A percentile compares a stretch with the other conserved stretches of the same genome.
Evolutionary conservation across 768 basidiomycete genomes (phyloP).

Genomic region (Suillus sp.): DNA sequence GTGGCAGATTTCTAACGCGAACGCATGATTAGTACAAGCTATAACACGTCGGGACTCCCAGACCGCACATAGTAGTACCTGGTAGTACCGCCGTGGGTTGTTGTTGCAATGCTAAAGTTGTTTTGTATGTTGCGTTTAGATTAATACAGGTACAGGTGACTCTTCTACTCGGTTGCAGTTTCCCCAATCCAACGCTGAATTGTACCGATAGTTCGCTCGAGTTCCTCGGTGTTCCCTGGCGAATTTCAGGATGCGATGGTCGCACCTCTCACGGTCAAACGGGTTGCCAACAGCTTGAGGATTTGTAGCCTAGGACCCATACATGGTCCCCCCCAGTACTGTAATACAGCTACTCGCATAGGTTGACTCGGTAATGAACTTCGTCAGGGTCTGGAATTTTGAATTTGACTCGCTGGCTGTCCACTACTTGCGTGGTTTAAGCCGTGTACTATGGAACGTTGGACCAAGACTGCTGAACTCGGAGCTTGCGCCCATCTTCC

Average conservation of each 20-base stretch:
- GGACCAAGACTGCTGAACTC: neutral
- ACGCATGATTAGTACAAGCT: slow-evolving; percentile 1
- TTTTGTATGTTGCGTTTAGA: neutral
- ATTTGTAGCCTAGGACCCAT: neutral
- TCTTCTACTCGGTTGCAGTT: neutral
- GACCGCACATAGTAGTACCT: neutral
- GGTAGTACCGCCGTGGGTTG: neutral
- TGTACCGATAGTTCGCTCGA: neutral
- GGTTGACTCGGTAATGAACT: neutral
- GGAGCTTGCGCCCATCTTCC: slow-evolving; percentile 1
- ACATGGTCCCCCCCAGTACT: neutral
- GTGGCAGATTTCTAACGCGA: neutral
- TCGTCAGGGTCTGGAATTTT: neutral
- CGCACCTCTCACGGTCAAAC: slow-evolving; percentile 2
- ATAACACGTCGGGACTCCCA: neutral
- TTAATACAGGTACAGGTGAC: neutral
- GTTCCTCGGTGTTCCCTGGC: neutral
- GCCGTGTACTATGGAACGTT: neutral
- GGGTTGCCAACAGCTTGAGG: neutral
- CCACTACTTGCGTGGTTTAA: neutral
- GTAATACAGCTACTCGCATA: neutral
- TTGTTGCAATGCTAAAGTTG: neutral
- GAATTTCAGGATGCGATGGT: neutral
- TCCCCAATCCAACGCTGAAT: neutral
- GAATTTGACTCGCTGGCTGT: neutral